Conservation (phyloP, 1,139 yeast species). For the Yarrowia galli region DNA sequence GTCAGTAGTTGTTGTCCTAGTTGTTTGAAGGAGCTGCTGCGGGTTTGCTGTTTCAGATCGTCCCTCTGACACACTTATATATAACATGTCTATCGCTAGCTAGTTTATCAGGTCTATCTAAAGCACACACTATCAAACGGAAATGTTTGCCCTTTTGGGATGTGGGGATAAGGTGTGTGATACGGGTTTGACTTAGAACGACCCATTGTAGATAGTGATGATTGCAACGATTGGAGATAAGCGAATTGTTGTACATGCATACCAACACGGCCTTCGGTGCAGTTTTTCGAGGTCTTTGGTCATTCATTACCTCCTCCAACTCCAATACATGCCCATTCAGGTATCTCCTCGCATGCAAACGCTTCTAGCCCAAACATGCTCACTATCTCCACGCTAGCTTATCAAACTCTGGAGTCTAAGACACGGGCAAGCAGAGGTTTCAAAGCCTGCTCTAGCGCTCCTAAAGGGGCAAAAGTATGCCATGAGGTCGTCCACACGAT, state of each 20-base stretch:
- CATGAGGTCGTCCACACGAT: constrained; percentile 11
- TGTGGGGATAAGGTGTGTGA: constrained; percentile 33
- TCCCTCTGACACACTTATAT: not conserved
- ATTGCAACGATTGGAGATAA: not conserved
- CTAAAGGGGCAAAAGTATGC: constrained; percentile 27
- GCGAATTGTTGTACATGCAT: not conserved
- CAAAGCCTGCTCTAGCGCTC: constrained; percentile 4
- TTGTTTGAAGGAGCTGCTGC: too few species aligned
- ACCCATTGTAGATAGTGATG: too few species aligned
- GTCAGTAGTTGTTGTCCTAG: too few species aligned
- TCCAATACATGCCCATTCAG: not conserved
- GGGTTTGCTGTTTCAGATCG: too few species aligned
- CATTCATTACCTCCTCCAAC: not conserved
- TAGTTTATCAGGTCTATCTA: constrained; percentile 3
- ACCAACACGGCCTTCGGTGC: too few species aligned
- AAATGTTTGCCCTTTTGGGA: constrained; percentile 36
- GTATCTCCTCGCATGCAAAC: too few species aligned
- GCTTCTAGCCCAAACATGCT: too few species aligned
- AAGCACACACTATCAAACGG: constrained; percentile 18
- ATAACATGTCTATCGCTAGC: constrained; percentile 5
- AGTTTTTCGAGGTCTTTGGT: too few species aligned
- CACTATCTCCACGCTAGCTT: constrained; percentile 27
- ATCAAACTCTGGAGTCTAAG: constrained; percentile 32
- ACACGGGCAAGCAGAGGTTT: not conserved
- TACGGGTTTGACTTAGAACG: not conserved